Evolutionary conservation across 176 grass and related monocot genomes (phyloP).

Genomic region (Oryza meyeriana): DNA sequence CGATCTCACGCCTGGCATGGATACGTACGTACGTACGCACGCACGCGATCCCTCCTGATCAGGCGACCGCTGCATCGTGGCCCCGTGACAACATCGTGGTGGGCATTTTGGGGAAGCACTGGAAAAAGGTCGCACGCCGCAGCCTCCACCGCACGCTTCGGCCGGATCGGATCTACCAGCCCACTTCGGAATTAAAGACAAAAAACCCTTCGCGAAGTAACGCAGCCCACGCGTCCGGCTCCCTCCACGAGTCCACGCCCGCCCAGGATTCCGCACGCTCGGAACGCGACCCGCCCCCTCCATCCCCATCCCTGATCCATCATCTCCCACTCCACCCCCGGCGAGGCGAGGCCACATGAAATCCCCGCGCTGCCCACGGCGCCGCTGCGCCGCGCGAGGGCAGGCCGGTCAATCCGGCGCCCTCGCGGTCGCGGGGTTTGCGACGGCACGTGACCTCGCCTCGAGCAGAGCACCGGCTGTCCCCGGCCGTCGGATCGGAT

Average conservation of each 20-base stretch:
- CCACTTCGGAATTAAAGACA: slow-evolving; percentile 55
- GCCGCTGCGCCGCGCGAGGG: background rate
- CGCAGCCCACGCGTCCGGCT: slow-evolving; percentile 33
- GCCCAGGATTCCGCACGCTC: slow-evolving; percentile 43
- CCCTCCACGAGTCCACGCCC: background rate
- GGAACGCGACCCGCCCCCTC: slow-evolving; percentile 37
- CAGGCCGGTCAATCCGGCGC: background rate
- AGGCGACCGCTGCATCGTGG: background rate
- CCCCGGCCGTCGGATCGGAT: slow-evolving; percentile 40
- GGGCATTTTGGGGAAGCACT: background rate
- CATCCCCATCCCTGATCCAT: too few species aligned
- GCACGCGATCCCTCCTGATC: background rate
- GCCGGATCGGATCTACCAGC: slow-evolving; percentile 48
- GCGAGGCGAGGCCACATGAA: background rate
- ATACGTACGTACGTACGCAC: background rate
- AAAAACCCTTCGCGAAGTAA: slow-evolving; percentile 60
- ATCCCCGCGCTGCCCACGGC: background rate
- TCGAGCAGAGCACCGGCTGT: slow-evolving; percentile 51
- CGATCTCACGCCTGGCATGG: background rate
- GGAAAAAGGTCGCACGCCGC: slow-evolving; percentile 29
- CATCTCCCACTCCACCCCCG: too few species aligned
- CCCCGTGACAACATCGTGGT: background rate
- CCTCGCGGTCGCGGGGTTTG: background rate
- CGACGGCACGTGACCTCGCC: slow-evolving; percentile 52
- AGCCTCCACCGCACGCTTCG: slow-evolving; percentile 38